Evolutionary conservation across 139 green algal species (phyloP), one percentile per base, ranked within the genome.

Genomic region (Chlorella sp.): DNA sequence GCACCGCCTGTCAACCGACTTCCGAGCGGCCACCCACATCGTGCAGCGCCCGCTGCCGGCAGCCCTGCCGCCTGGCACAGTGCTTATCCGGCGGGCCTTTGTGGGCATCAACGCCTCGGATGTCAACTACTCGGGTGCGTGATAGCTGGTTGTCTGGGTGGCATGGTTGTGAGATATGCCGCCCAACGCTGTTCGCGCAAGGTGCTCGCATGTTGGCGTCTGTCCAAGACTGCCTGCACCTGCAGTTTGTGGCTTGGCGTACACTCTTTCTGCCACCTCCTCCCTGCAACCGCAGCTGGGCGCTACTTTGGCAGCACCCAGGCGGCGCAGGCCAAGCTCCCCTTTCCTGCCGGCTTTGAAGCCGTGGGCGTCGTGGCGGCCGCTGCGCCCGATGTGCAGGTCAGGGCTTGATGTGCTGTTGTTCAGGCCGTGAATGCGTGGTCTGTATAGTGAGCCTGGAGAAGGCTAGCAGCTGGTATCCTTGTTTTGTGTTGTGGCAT

Each of bases 301-400:
- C 9, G 13, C 69, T 96, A 97, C 71, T 91, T 94, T 72, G 76
- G 81, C 70, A 92, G 73, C 86, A 57, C 28, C 1, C 76, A 83
- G 0, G 87, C 89, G 30, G 93, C 93, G 0, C 57, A 90, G 72
- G 87, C 86, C 21, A 47, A 87, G 82, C 92, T 96, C 85, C 95
- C 95, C 12, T 96, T 94, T 80, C 90, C 93, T 68, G 89, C 91
- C 17, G 95, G 95, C 32, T 98, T 98, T 87, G 95, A 98, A 87
- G 88, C 88, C 15, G 91, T 94, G 3, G 91, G 88, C 32, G 88
- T 97, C 15, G 90, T 98, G 74, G 91, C 91, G 9, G 89, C 81
- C 25, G 74, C 87, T n/a, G 88, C 85, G 15, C 65, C 78, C 6
- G 88, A 80, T 55, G 91, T 92, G 34, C 36, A 34, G 51, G 51